These are phyloP conservation scores for Viridothelium virens DNA, from an alignment of 495 filamentous ascomycete species.

Conservation along the genomic window DNA sequence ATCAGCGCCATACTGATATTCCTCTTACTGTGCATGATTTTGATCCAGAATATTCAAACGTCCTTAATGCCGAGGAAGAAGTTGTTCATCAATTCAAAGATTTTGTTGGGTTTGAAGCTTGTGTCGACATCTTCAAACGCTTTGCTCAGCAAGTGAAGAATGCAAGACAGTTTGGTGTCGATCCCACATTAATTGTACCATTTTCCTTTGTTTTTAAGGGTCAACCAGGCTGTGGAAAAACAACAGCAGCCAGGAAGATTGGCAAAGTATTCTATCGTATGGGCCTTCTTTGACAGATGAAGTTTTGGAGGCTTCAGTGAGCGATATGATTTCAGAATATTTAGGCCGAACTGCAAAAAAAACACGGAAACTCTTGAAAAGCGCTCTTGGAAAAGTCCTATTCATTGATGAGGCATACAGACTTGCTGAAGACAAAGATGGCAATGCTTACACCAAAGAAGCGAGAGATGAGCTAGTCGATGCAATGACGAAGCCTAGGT, in stretches of 20 bases:
- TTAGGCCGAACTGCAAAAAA: conserved; percentile 21
- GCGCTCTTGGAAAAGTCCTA: conserved; percentile 25
- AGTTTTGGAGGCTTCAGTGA: conserved; percentile 24
- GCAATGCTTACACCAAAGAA: conserved; percentile 36
- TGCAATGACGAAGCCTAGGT: conserved; percentile 58
- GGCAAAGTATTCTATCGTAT: conserved; percentile 12
- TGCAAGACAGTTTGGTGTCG: conserved; percentile 4
- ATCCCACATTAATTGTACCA: conserved; percentile 14
- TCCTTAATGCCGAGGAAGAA: background rate
- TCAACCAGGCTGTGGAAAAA: conserved; percentile 22
- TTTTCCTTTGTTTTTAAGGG: conserved; percentile 20
- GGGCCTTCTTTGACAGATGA: conserved; percentile 13
- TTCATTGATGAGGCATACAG: conserved; percentile 29
- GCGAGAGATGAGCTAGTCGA: conserved; percentile 72
- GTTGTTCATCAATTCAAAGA: background rate
- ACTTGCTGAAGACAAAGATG: conserved; percentile 14
- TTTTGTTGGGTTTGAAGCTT: background rate
- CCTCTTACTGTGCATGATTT: background rate
- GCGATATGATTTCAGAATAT: conserved; percentile 22
- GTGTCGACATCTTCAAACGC: background rate
- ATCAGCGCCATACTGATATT: background rate
- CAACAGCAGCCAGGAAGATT: conserved; percentile 12
- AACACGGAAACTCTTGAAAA: conserved; percentile 22
- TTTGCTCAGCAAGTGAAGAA: background rate
- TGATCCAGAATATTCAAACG: background rate